phyloP scores from a whole-genome alignment of 768 basidiomycete species.

The Amanita phalloides region DNA sequence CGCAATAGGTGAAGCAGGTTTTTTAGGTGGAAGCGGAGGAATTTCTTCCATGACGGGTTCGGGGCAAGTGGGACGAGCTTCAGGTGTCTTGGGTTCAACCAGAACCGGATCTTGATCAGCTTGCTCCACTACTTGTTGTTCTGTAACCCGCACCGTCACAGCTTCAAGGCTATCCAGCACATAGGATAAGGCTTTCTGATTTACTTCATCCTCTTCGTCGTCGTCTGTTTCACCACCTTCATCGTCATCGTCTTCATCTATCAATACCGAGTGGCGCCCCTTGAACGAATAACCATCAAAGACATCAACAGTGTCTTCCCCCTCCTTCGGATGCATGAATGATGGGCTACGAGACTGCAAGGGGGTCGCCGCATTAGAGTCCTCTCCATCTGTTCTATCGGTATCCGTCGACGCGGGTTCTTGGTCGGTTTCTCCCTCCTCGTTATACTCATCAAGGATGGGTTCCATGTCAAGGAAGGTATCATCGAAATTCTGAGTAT shows the following conservation, averaged over 20 bases:
- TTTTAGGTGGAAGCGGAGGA: constrained; percentile 5
- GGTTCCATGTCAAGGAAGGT: constrained; percentile 95
- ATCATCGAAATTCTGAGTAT: constrained; percentile 97
- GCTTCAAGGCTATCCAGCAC: constrained; percentile 24
- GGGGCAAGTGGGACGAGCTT: constrained; percentile 40
- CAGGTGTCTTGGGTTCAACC: constrained; percentile 66
- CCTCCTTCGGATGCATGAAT: constrained; percentile 27
- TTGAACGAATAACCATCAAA: constrained; percentile 96
- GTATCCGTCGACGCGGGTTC: constrained; percentile 59
- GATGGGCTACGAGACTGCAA: constrained; percentile 75
- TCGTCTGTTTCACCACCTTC: constrained; percentile 29
- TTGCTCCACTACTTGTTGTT: constrained; percentile 8
- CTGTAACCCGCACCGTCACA: constrained; percentile 13
- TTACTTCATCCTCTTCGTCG: constrained; percentile 26
- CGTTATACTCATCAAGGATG: constrained; percentile 69
- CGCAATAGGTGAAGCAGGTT: background rate
- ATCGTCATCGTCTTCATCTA: constrained; percentile 63
- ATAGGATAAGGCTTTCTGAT: constrained; percentile 30
- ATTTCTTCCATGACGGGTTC: constrained; percentile 12
- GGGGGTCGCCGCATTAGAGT: constrained; percentile 59
- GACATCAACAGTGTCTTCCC: constrained; percentile 57
- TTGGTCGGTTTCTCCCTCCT: constrained; percentile 59
- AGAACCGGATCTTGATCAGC: constrained; percentile 25
- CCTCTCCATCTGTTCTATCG: constrained; percentile 66
- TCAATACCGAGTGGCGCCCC: constrained; percentile 68